These are phyloP conservation scores for Dictyostelium firmibasis DNA, from an alignment of 78 protist species.

Conservation along the genomic window DNA sequence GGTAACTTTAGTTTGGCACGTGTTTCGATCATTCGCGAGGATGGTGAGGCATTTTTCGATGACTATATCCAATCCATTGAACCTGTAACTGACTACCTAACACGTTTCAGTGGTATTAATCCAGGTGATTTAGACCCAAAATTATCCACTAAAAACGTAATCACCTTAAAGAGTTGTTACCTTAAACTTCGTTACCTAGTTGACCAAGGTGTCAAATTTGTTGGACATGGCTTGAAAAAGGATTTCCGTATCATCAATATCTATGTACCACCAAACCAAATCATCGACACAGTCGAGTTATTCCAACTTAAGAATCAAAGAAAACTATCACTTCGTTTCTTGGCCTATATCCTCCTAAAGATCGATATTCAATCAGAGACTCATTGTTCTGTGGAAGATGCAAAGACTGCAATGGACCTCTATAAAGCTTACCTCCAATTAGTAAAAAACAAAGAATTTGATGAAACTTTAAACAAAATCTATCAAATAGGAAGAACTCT, in stretches of 20 bases:
- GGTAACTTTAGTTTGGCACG: conserved; percentile 86
- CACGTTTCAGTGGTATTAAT: conserved; percentile 91
- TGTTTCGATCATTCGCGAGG: conserved; percentile 73
- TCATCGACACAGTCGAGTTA: conserved; percentile 93
- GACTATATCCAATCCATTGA: conserved; percentile 87
- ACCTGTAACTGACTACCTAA: conserved; percentile 90
- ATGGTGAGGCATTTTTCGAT: conserved; percentile 90
- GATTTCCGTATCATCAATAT: conserved; percentile 92
- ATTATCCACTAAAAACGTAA: conserved; percentile 64
- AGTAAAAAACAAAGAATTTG: conserved; percentile 74
- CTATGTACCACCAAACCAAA: conserved; percentile 87
- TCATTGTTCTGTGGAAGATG: conserved; percentile 92
- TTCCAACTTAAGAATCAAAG: conserved; percentile 87
- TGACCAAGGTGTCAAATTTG: conserved; percentile 86
- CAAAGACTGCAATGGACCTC: conserved; percentile 87
- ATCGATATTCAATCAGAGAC: conserved; percentile 88
- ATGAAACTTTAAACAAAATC: conserved; percentile 75
- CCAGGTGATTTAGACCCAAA: conserved; percentile 92
- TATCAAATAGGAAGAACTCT: conserved; percentile 85
- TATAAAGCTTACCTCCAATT: conserved; percentile 76
- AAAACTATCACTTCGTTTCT: conserved; percentile 85
- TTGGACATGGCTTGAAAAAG: conserved; percentile 93
- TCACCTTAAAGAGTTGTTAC: conserved; percentile 85
- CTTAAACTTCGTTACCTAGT: conserved; percentile 86
- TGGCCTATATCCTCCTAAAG: conserved; percentile 81